Conservation (phyloP, 2,329 filamentous ascomycete species). For the Phaeoacremonium minimum region DNA sequence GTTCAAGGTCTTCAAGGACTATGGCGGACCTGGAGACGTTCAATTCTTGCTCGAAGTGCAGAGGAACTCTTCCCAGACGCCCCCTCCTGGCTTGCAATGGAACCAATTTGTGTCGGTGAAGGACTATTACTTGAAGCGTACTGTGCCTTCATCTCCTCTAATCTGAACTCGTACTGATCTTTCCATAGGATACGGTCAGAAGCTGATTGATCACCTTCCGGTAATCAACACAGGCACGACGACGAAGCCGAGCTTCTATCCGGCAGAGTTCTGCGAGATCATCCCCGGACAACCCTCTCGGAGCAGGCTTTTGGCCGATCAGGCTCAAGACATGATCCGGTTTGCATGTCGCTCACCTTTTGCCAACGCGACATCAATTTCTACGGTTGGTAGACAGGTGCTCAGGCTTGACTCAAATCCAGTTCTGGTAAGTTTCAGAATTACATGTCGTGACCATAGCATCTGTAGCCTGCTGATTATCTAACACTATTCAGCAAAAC, state of each 20-base stretch:
- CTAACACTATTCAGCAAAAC: conserved; percentile 14
- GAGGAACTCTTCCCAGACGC: conserved; percentile 13
- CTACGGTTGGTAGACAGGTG: conserved; percentile 47
- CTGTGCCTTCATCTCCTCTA: no score
- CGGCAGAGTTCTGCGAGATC: conserved; percentile 62
- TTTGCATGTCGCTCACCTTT: conserved; percentile 67
- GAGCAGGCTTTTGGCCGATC: conserved; percentile 51
- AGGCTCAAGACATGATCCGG: conserved; percentile 65
- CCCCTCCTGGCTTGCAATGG: no score
- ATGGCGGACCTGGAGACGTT: conserved; percentile 19
- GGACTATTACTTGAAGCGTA: no score
- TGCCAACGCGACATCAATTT: conserved; percentile 64
- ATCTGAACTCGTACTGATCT: no score
- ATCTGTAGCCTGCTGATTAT: no score
- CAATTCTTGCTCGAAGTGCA: conserved; percentile 22
- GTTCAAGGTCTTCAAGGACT: conserved; percentile 7
- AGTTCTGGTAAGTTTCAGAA: conserved; percentile 39
- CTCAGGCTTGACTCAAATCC: conserved; percentile 52
- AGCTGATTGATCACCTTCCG: conserved; percentile 37
- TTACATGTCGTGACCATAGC: no score
- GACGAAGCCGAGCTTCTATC: conserved; percentile 57
- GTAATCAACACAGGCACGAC: conserved; percentile 63
- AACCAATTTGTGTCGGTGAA: no score
- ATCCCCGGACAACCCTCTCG: conserved; percentile 60
- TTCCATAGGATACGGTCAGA: conserved; percentile 21